Percentiles rank a stretch among this genome's conserved stretches.
phyloP scores from a whole-genome alignment of 768 basidiomycete genomes.

The Russula sp. region DNA sequence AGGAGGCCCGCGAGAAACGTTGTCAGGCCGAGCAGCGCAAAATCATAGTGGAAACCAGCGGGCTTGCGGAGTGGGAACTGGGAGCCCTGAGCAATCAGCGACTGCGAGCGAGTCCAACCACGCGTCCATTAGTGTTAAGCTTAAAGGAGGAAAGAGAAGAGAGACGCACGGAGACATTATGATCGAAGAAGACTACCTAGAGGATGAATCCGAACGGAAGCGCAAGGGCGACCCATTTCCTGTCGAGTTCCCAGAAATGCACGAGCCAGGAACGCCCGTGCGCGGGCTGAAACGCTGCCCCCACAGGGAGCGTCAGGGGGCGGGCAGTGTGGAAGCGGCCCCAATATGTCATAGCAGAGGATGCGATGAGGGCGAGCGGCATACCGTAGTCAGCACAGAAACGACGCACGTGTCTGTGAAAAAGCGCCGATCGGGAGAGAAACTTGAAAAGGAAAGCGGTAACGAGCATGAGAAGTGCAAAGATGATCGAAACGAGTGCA shows the following conservation, averaged over 20 bases:
- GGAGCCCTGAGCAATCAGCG: conserved; percentile 85
- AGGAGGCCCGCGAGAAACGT: conserved; percentile 87
- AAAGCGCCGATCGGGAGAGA: conserved; percentile 55
- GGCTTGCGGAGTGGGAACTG: conserved; percentile 89
- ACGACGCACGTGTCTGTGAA: conserved; percentile 67
- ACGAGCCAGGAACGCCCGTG: conserved; percentile 78
- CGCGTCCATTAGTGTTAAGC: neutral
- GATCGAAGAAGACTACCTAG: conserved; percentile 92
- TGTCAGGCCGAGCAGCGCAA: conserved; percentile 85
- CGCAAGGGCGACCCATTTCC: conserved; percentile 85
- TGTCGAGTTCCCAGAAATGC: conserved; percentile 80
- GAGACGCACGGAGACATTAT: conserved; percentile 76
- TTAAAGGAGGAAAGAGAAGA: neutral
- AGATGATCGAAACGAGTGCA: conserved; percentile 57
- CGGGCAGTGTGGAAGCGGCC: conserved; percentile 60
- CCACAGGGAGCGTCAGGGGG: conserved; percentile 62
- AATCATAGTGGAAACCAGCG: conserved; percentile 81
- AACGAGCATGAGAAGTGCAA: conserved; percentile 73
- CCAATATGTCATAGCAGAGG: conserved; percentile 82
- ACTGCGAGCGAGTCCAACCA: conserved; percentile 39
- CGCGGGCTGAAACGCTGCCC: conserved; percentile 63
- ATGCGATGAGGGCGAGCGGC: conserved; percentile 76
- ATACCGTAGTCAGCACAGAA: conserved; percentile 87
- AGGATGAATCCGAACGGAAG: conserved; percentile 85
- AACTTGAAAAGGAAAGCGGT: conserved; percentile 68